Conservation (phyloP, 805 yeast species). For the Suhomyces emberorum region DNA sequence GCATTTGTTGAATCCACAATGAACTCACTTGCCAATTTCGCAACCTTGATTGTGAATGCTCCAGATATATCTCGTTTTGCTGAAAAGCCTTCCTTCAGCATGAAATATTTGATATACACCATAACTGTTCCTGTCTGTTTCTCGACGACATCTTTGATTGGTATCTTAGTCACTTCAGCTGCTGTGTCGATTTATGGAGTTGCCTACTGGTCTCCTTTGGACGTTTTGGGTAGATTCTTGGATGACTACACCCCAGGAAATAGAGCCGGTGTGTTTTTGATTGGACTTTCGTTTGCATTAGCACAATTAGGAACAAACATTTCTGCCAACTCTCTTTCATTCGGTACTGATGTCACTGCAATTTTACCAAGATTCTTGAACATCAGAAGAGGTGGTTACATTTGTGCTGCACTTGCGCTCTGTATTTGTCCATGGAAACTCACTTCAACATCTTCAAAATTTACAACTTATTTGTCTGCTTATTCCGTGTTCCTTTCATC, state of each 20-base stretch:
- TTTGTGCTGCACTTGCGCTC: constrained; percentile 70
- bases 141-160: constrained; percentile 78
- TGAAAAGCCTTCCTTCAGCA: constrained; percentile 37
- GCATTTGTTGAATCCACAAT: constrained; percentile 73
- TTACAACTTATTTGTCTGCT: constrained; percentile 77
- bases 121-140: constrained; percentile 74
- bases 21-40: constrained; percentile 83
- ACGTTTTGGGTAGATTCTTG: constrained; percentile 64
- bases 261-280: constrained; percentile 77
- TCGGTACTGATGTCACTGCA: constrained; percentile 72
- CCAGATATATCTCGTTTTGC: constrained; percentile 90
- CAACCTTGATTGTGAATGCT: constrained; percentile 82
- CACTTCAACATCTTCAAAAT: constrained; percentile 62
- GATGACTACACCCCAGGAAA: constrained; percentile 49
- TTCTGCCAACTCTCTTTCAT: constrained; percentile 66
- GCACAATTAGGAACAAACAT: constrained; percentile 80
- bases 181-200: constrained; percentile 63
- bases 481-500: constrained; percentile 80
- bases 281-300: constrained; percentile 64
- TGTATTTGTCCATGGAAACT: constrained; percentile 84
- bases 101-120: constrained; percentile 44
- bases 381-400: constrained; percentile 77
- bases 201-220: constrained; percentile 82
- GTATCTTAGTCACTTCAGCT: constrained; percentile 81
- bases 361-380: constrained; percentile 59